These are phyloP conservation scores for Paraphoma sp. DNA, from an alignment of 2,329 filamentous ascomycete species.

Conservation along the genomic window DNA sequence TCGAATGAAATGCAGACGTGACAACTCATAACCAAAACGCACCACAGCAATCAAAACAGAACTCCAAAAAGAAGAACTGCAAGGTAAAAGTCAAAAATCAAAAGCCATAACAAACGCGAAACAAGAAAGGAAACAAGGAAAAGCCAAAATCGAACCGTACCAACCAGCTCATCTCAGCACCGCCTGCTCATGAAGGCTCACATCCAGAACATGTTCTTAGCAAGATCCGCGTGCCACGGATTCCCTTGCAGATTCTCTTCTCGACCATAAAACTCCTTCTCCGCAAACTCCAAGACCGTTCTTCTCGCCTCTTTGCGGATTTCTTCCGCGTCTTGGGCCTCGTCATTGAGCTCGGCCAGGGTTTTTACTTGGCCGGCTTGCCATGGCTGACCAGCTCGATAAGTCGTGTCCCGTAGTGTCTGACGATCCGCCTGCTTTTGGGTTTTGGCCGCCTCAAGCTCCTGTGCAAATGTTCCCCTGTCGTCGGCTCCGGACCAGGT, in stretches of 20 bases:
- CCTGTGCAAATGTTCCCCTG: not conserved
- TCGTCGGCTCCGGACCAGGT: not conserved
- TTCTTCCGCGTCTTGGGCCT: not conserved
- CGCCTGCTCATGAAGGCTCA: not conserved
- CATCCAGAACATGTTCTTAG: conserved; percentile 15
- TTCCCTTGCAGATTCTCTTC: not conserved
- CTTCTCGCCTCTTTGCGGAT: not conserved
- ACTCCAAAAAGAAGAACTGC: too few relatives aligned
- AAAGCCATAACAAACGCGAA: too few relatives aligned
- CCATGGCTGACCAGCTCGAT: too few relatives aligned
- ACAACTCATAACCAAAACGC: too few relatives aligned
- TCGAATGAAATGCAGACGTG: too few relatives aligned
- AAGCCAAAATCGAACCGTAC: too few relatives aligned
- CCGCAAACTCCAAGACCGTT: not conserved
- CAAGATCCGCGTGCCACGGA: conserved; percentile 8
- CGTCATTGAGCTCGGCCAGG: not conserved
- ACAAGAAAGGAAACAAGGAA: too few relatives aligned
- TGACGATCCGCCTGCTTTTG: too few relatives aligned
- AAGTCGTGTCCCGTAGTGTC: too few relatives aligned
- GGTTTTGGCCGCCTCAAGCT: not conserved
- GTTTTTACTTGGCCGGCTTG: not conserved
- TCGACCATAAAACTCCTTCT: not conserved
- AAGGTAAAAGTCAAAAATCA: too few relatives aligned
- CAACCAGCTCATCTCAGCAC: not conserved
- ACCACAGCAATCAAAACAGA: too few relatives aligned